Percentiles rank a stretch among this genome's conserved stretches.
Evolutionary conservation across 1,284 basidiomycete genomes (phyloP).

Genomic region (Cryptococcus sp.): DNA sequence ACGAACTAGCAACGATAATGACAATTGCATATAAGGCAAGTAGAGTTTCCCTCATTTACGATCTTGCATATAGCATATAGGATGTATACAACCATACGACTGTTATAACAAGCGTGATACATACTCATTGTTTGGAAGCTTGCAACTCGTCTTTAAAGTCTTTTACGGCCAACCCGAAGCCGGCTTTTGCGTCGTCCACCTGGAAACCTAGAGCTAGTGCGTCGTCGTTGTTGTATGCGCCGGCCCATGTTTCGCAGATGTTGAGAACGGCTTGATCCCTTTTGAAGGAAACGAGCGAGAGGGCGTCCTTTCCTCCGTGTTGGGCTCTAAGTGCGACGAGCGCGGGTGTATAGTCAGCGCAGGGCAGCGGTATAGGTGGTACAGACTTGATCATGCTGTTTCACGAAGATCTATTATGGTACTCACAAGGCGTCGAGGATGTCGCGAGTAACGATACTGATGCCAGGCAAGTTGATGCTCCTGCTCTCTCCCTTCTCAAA

Average conservation of each 20-base stretch:
- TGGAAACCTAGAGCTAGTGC: constrained; percentile 45
- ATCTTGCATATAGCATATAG: background rate
- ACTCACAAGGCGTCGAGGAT: constrained; percentile 52
- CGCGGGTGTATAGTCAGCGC: background rate
- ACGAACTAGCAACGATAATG: too few relatives aligned
- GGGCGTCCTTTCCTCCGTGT: constrained; percentile 48
- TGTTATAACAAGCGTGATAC: background rate
- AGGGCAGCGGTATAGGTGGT: background rate
- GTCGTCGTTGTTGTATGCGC: constrained; percentile 46
- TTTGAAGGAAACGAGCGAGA: constrained; percentile 49
- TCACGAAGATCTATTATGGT: background rate
- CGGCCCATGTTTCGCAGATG: constrained; percentile 53
- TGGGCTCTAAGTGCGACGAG: constrained; percentile 25
- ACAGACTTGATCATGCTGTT: background rate
- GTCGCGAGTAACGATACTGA: constrained; percentile 50
- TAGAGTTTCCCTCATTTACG: too few relatives aligned
- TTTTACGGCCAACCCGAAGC: constrained; percentile 47
- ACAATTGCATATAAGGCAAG: too few relatives aligned
- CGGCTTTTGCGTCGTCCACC: constrained; percentile 45
- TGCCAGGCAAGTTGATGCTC: constrained; percentile 53
- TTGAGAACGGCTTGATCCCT: constrained; percentile 48
- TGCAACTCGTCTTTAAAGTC: constrained; percentile 50
- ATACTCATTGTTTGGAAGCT: background rate
- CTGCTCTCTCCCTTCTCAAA: constrained; percentile 39
- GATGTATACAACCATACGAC: background rate